A percentile compares a stretch with the other conserved stretches of the same genome.
These are phyloP conservation scores for Monosporascus ibericus DNA, from an alignment of 2,329 filamentous ascomycete species.

Conservation along the genomic window DNA sequence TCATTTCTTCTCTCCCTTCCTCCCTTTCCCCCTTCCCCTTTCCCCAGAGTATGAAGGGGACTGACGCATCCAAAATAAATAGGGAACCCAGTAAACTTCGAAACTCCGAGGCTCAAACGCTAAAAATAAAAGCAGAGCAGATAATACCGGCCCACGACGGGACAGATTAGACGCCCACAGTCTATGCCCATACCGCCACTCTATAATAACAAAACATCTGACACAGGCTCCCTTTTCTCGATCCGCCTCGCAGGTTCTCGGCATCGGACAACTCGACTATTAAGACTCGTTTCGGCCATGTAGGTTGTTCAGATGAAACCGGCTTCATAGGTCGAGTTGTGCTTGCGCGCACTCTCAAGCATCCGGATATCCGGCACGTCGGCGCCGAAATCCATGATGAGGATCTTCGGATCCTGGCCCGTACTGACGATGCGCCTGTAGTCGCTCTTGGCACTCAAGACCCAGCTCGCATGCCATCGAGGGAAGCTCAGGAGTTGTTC, in stretches of 20 bases:
- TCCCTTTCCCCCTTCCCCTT: background rate
- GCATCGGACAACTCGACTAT: background rate
- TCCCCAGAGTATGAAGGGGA: background rate
- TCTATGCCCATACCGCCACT: background rate
- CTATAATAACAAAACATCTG: background rate
- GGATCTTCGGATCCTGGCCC: slow-evolving; percentile 84
- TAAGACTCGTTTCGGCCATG: background rate
- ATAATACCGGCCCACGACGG: background rate
- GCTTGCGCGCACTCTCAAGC: slow-evolving; percentile 42
- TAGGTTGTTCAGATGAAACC: slow-evolving; percentile 25
- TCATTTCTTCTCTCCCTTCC: background rate
- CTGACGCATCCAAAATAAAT: background rate
- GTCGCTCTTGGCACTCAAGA: slow-evolving; percentile 90
- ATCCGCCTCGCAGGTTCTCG: background rate
- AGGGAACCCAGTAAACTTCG: background rate
- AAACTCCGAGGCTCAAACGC: background rate
- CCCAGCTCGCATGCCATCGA: slow-evolving; percentile 96
- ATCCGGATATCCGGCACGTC: slow-evolving; percentile 51
- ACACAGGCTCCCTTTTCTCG: background rate
- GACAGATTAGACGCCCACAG: background rate
- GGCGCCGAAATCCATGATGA: slow-evolving; percentile 87
- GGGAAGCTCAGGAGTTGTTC: slow-evolving; percentile 76
- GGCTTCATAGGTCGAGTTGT: slow-evolving; percentile 23
- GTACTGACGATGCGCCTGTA: slow-evolving; percentile 92
- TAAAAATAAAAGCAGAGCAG: background rate